Evolutionary conservation across 192 early-diverging fungal genomes (phyloP).

Genomic region (Phycomyces nitens): DNA sequence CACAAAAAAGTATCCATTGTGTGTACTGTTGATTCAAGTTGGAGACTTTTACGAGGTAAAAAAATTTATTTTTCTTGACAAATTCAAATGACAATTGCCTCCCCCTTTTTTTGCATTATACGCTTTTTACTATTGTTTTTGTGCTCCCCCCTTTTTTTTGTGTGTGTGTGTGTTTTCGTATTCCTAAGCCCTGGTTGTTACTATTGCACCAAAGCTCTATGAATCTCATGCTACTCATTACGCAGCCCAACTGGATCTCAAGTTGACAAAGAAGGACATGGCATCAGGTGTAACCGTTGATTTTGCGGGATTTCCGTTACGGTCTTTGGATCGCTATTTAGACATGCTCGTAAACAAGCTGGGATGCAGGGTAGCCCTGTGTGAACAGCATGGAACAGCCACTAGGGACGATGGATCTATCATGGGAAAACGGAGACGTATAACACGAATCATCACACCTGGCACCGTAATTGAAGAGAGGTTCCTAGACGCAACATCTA

Average conservation of each 20-base stretch:
- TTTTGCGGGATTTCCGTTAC: conserved; percentile 72
- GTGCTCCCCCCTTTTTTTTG: not conserved
- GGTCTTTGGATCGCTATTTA: conserved; percentile 59
- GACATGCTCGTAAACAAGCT: conserved; percentile 62
- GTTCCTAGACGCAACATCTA: conserved; percentile 57
- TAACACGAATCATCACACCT: conserved; percentile 80
- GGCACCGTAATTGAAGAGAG: conserved; percentile 83
- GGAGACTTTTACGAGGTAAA: conserved; percentile 79
- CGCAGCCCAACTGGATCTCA: conserved; percentile 64
- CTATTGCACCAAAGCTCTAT: conserved; percentile 46
- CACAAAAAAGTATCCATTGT: conserved; percentile 58
- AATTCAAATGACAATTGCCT: not conserved
- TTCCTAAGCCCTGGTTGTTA: not conserved
- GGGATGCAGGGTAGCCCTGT: conserved; percentile 60
- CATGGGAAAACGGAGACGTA: conserved; percentile 56
- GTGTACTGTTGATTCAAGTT: conserved; percentile 69
- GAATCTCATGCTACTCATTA: conserved; percentile 67
- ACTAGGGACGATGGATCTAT: conserved; percentile 38
- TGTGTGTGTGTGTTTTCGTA: not conserved
- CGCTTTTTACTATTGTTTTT: conserved; percentile 3
- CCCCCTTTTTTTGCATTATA: not conserved
- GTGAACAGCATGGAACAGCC: conserved; percentile 56
- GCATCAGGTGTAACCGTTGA: conserved; percentile 44
- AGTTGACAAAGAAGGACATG: conserved; percentile 67
- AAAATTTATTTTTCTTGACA: not conserved